Conservation (phyloP, 2,329 filamentous ascomycete species). For the Ustulina deusta region DNA sequence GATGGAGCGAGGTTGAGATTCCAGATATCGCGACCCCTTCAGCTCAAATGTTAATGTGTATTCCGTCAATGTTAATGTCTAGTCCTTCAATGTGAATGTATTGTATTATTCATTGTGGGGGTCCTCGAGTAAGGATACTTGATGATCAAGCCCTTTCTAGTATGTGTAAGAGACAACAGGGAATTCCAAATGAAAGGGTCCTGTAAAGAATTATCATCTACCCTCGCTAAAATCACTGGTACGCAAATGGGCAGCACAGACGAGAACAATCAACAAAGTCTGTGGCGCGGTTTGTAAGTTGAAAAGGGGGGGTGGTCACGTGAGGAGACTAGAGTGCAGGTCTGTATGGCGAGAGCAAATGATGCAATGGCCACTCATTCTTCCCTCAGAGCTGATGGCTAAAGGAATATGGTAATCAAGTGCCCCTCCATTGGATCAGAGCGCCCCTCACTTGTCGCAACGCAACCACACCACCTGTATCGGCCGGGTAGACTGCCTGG, state of each 20-base stretch:
- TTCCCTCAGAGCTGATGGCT: slow-evolving; percentile 26
- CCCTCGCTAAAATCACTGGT: background rate
- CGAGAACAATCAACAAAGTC: background rate
- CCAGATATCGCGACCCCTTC: too few species aligned
- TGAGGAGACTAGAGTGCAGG: background rate
- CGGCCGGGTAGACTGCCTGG: slow-evolving; percentile 27
- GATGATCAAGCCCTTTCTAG: too few species aligned
- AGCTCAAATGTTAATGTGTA: too few species aligned
- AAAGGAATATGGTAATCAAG: slow-evolving; percentile 44
- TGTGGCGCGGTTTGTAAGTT: background rate
- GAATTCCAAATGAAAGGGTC: too few species aligned
- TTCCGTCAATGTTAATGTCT: too few species aligned
- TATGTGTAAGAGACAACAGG: too few species aligned
- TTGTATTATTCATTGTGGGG: too few species aligned
- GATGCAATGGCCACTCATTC: slow-evolving; percentile 40
- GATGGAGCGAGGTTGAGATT: too few species aligned
- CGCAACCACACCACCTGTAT: slow-evolving; percentile 31
- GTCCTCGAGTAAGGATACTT: too few species aligned
- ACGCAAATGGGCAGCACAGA: background rate
- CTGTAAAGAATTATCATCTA: background rate
- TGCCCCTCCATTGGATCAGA: slow-evolving; percentile 49
- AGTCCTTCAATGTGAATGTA: too few species aligned
- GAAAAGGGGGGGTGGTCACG: slow-evolving; percentile 19
- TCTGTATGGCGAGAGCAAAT: slow-evolving; percentile 14
- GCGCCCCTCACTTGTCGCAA: slow-evolving; percentile 34